A percentile compares a stretch with the other conserved stretches of the same genome.
Evolutionary conservation across 2,329 filamentous ascomycete species (phyloP).

Genomic region (Thyridium curvatum): DNA sequence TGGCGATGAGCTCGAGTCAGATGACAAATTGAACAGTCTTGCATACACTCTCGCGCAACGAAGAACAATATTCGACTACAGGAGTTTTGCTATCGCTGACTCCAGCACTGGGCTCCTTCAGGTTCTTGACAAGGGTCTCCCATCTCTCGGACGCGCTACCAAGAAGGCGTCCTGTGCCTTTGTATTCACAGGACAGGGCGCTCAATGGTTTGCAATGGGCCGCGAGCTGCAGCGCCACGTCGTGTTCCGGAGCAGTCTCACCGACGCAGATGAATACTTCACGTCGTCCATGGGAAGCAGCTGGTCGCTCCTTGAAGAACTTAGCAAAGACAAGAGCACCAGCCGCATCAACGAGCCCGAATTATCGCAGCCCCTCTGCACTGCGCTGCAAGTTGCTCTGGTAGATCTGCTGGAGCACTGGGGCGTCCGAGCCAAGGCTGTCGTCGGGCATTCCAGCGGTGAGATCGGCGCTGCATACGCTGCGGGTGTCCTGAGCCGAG

Average conservation of each 20-base stretch:
- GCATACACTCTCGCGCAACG: too few relatives aligned
- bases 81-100: too few relatives aligned
- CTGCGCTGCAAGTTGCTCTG: constrained; percentile 27
- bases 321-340: constrained; percentile 24
- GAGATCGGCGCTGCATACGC: constrained; percentile 18
- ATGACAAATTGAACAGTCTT: too few relatives aligned
- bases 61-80: too few relatives aligned
- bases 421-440: constrained; percentile 10
- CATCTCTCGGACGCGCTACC: too few relatives aligned
- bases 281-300: constrained; percentile 20
- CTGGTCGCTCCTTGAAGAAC: constrained; percentile 30
- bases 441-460: constrained; percentile 15
- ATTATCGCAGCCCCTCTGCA: constrained; percentile 23
- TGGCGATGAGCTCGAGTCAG: too few relatives aligned
- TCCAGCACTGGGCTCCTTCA: too few relatives aligned
- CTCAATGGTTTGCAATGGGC: constrained; percentile 35
- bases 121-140: too few relatives aligned
- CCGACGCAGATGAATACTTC: constrained; percentile 26
- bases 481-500: constrained; percentile 7
- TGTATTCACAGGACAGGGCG: constrained; percentile 34
- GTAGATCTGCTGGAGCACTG: constrained; percentile 18
- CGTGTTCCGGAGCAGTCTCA: constrained; percentile 24
- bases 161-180: too few relatives aligned
- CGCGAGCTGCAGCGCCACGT: constrained; percentile 30
- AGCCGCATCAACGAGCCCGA: constrained; percentile 12